Percentiles rank a stretch among this genome's conserved stretches.
These are phyloP conservation scores for Trapa bicornis DNA, from an alignment of 345 rosid species.

Conservation along the genomic window DNA sequence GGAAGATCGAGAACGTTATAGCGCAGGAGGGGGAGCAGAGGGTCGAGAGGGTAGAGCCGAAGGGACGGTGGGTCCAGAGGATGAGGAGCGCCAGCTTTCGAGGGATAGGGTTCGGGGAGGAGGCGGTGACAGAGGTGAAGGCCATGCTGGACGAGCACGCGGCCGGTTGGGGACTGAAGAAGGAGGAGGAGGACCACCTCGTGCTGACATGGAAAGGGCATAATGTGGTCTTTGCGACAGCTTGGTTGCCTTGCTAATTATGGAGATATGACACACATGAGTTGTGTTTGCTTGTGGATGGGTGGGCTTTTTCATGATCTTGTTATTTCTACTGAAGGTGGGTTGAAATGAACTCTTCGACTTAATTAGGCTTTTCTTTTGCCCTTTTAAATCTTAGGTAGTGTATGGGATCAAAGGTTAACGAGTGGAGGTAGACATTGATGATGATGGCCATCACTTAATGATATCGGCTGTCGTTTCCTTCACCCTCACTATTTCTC, in stretches of 20 bases:
- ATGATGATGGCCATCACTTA: too few species aligned
- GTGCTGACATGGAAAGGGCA: slow-evolving; percentile 95
- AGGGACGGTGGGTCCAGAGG: slow-evolving; percentile 59
- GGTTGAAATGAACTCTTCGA: background rate
- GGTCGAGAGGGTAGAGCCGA: slow-evolving; percentile 65
- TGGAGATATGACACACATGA: background rate
- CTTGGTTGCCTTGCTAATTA: slow-evolving; percentile 52
- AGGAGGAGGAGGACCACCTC: slow-evolving; percentile 54
- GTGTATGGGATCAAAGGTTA: background rate
- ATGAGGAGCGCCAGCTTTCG: slow-evolving; percentile 51
- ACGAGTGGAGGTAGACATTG: background rate
- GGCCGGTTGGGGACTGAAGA: slow-evolving; percentile 88
- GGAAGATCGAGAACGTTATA: slow-evolving; percentile 85
- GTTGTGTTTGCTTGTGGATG: background rate
- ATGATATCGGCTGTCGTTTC: too few species aligned
- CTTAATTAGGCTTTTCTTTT: too few species aligned
- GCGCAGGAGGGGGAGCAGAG: slow-evolving; percentile 64
- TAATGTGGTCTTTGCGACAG: slow-evolving; percentile 79
- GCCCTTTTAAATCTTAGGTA: background rate
- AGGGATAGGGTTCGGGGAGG: slow-evolving; percentile 40
- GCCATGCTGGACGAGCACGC: slow-evolving; percentile 84
- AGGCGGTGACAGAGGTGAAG: slow-evolving; percentile 47
- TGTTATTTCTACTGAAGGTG: background rate
- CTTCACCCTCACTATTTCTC: too few species aligned
- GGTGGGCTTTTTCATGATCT: too few species aligned